Base-by-base conservation (phyloP, 2,329 filamentous ascomycete genomes). In the Fusarium sp. region DNA sequence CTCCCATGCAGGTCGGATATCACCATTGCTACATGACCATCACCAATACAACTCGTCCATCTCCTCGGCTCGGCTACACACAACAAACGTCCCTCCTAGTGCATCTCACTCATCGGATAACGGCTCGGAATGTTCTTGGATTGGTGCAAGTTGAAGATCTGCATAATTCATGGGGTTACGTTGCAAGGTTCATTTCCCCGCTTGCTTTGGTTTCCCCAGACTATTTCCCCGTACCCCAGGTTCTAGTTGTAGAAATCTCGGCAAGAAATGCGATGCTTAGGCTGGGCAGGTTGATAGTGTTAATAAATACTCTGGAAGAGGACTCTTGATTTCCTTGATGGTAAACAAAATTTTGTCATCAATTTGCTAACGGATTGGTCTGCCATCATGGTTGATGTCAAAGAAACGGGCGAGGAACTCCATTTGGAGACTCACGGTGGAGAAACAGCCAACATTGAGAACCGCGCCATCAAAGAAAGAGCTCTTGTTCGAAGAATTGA, bases 171-270 rank as follows among this genome's bases (percentile, higher is more conserved):
- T 27, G 18, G 22, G n/a, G 45, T 50, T 44, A 29, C 31, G 15
- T 18, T 66, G 52, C 45, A 52, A 27, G 52, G 59, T 44, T 52
- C 2, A 39, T n/a, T 59, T 65, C 63, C 60, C 63, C 61, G 45
- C 63, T 41, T n/a, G 22, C 29, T 12, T n/a, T 38, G 12, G 11
- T 65, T 65, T 52, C 61, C 63, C 63, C 61, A 25, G 52, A 42
- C 18, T 27, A n/a, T 8, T 35, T 41, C 61, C 50, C 52, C 52
- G 6, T 20, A 46, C 31, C 47, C 52, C 61, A 59, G 52, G 36
- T 56, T 46, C 41, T 18, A 4, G 7, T 13, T 10, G 1, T 2
- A 7, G 2, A 15, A n/a, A 5, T 27, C 10, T 49, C 54, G 54
- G 39, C 18, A 49, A 36, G 54, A 49, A 56, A 56, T 33, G 31